Conservation (phyloP, 306 rosid genomes). For the Castanea mollissima region DNA sequence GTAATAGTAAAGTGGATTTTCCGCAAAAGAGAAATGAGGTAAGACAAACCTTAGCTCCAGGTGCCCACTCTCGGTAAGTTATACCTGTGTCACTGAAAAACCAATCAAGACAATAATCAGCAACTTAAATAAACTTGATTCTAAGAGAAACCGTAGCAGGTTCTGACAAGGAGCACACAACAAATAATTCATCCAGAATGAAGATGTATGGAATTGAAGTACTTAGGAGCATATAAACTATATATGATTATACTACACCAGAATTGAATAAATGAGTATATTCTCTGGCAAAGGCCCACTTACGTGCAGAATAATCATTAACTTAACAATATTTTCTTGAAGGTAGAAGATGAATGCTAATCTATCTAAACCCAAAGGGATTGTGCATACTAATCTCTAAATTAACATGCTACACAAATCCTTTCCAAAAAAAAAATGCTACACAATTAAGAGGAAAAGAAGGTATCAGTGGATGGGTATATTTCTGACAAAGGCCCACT, state of each 20-base stretch:
- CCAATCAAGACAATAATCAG: conserved; percentile 31
- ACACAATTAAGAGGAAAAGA: too few relatives aligned
- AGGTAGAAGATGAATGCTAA: background rate
- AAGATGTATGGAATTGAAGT: background rate
- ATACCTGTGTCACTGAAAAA: conserved; percentile 78
- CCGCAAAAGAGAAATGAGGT: background rate
- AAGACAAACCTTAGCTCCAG: conserved; percentile 84
- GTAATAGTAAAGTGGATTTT: background rate
- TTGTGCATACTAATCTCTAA: too few relatives aligned
- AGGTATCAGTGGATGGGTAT: too few relatives aligned
- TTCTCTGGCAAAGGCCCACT: background rate
- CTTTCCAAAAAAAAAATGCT: too few relatives aligned
- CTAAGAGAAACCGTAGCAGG: background rate
- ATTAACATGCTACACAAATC: too few relatives aligned
- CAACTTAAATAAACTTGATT: background rate
- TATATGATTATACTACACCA: background rate
- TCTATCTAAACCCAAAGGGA: background rate
- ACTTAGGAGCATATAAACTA: background rate
- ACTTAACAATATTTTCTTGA: background rate
- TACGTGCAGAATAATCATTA: background rate
- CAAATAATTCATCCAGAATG: background rate
- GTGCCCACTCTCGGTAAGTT: conserved; percentile 98
- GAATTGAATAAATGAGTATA: background rate
- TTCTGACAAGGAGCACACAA: background rate
- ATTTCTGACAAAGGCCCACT: too few relatives aligned